A percentile compares a stretch with the other conserved stretches of the same genome.
Evolutionary conservation across 495 filamentous ascomycete species (phyloP).

Genomic region (Aspergillus sclerotioniger): DNA sequence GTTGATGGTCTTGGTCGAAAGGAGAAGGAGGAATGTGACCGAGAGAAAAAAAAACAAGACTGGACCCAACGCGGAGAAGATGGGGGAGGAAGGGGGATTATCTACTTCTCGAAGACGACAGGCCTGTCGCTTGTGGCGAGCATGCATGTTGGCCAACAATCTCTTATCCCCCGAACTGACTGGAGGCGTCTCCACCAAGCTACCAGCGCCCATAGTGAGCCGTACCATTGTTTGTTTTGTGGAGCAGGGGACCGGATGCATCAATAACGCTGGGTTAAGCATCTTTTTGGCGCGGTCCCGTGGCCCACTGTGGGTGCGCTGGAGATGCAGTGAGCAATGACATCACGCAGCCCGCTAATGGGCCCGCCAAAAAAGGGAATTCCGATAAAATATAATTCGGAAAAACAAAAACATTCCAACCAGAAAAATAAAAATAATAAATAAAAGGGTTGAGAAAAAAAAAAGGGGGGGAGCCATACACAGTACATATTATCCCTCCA

Average conservation of each 20-base stretch:
- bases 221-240: constrained; percentile 20
- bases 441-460: not conserved
- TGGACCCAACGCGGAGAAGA: constrained; percentile 16
- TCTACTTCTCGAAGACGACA: constrained; percentile 12
- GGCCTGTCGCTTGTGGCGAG: constrained; percentile 2
- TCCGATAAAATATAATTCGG: not conserved
- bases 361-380: not conserved
- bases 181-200: constrained; percentile 11
- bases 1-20: not conserved
- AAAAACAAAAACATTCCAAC: not conserved
- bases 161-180: constrained; percentile 10
- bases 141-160: constrained; percentile 11
- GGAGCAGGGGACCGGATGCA: constrained; percentile 26
- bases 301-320: constrained; percentile 9
- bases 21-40: constrained; percentile 7
- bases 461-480: not conserved
- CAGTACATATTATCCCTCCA: not conserved
- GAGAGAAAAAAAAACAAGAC: constrained; percentile 15
- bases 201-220: constrained; percentile 15
- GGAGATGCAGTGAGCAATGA: constrained; percentile 7
- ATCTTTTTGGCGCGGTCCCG: constrained; percentile 19
- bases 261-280: constrained; percentile 36
- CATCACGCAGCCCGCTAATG: constrained; percentile 9
- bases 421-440: constrained; percentile 2
- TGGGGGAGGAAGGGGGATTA: constrained; percentile 25